Evolutionary conservation across 345 rosid species (phyloP).

Genomic region (Pistacia vera): DNA sequence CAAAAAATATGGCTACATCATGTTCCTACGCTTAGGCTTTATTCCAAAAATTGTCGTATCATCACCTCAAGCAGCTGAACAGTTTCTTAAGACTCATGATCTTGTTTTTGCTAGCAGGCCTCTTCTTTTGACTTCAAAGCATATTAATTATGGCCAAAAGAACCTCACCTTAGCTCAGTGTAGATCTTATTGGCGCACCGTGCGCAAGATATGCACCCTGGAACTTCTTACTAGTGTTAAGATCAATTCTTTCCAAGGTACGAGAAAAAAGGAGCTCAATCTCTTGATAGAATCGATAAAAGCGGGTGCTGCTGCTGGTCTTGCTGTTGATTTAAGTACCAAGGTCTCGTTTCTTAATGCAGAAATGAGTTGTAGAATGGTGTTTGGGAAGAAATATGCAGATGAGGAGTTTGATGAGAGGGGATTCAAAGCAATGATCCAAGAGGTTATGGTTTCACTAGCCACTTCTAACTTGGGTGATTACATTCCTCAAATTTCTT

Average conservation of each 20-base stretch:
- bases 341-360: constrained; percentile 26
- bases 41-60: constrained; percentile 29
- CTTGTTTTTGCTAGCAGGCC: constrained; percentile 35
- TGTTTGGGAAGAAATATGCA: constrained; percentile 44
- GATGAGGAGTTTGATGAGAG: constrained; percentile 29
- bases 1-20: constrained; percentile 37
- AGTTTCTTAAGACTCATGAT: too few relatives aligned
- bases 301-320: constrained; percentile 1
- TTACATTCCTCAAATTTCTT: constrained; percentile 28
- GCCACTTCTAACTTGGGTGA: constrained; percentile 32
- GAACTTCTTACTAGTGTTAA: constrained; percentile 34
- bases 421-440: constrained; percentile 28
- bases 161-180: constrained; percentile 14
- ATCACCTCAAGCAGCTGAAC: constrained; percentile 22
- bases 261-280: constrained; percentile 35
- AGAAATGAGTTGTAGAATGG: constrained; percentile 45
- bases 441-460: too few relatives aligned
- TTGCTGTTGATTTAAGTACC: constrained; percentile 24
- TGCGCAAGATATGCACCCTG: constrained; percentile 37
- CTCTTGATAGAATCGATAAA: constrained; percentile 20
- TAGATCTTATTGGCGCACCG: constrained; percentile 40
- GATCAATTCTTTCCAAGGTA: constrained; percentile 25
- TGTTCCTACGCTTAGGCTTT: constrained; percentile 34
- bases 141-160: constrained; percentile 24
- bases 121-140: constrained; percentile 12